A percentile compares a stretch with the other conserved stretches of the same genome.
Evolutionary conservation across 2,329 filamentous ascomycete species (phyloP).

Genomic region (Chaetomiaceae sp.): DNA sequence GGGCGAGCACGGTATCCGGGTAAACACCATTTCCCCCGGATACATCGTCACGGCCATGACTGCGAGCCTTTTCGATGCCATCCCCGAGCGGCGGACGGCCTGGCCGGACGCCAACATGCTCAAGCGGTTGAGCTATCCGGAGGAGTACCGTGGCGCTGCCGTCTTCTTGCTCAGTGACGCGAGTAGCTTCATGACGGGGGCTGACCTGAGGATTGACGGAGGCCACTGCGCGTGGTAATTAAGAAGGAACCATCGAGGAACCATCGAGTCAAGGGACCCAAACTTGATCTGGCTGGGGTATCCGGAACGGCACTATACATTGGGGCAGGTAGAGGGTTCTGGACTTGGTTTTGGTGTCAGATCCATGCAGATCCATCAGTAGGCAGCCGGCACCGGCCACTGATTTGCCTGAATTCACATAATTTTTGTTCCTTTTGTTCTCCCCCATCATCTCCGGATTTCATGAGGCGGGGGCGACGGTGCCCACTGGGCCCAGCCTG

Average conservation of each 20-base stretch:
- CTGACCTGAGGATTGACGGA: constrained; percentile 65
- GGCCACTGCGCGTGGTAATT: constrained; percentile 60
- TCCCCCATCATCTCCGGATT: background rate
- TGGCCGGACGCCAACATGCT: constrained; percentile 90
- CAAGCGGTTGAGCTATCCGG: constrained; percentile 58
- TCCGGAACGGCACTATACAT: constrained; percentile 18
- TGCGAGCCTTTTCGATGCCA: constrained; percentile 68
- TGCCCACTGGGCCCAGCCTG: constrained; percentile 39
- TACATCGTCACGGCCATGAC: constrained; percentile 84
- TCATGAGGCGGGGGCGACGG: constrained; percentile 30
- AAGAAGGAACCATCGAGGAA: too few relatives aligned
- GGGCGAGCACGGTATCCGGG: constrained; percentile 67
- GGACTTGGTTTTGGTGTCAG: background rate
- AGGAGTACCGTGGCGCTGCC: constrained; percentile 67
- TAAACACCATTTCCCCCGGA: constrained; percentile 76
- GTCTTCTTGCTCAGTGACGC: constrained; percentile 64
- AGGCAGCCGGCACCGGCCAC: background rate
- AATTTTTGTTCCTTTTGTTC: too few relatives aligned
- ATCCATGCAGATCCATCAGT: background rate
- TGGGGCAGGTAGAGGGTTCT: background rate
- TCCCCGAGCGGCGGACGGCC: constrained; percentile 59
- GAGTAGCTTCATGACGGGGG: constrained; percentile 66
- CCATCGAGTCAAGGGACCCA: background rate
- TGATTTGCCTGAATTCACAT: constrained; percentile 2
- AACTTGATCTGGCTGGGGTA: constrained; percentile 9